Evolutionary conservation across 768 basidiomycete species (phyloP).

Genomic region (Paxillus involutus): DNA sequence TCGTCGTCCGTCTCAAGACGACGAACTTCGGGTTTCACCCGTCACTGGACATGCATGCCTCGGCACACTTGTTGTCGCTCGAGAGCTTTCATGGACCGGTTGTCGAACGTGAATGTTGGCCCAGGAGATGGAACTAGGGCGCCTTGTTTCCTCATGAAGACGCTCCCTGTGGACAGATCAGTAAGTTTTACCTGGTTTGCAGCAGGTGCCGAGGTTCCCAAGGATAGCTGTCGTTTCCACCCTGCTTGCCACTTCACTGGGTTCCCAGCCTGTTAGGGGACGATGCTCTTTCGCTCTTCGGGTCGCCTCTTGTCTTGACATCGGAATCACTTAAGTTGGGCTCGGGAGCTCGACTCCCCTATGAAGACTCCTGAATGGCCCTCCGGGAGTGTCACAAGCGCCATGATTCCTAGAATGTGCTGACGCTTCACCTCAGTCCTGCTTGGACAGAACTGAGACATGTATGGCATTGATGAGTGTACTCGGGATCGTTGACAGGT

Average conservation of each 20-base stretch:
- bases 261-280: not conserved
- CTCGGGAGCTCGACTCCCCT: no score
- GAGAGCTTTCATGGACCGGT: no score
- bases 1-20: no score
- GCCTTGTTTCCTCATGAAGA: not conserved
- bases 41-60: no score
- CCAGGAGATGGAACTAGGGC: not conserved
- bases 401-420: not conserved
- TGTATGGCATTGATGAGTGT: no score
- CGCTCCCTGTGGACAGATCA: not conserved
- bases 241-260: not conserved
- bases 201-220: not conserved
- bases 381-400: not conserved
- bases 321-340: not conserved
- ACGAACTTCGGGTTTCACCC: no score
- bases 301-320: not conserved
- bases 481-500: no score
- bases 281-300: no score
- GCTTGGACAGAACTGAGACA: no score
- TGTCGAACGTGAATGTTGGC: not conserved
- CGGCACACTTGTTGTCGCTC: no score
- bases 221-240: not conserved
- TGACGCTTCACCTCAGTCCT: not conserved
- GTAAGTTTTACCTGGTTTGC: not conserved
- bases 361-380: not conserved